A percentile compares a stretch with the other conserved stretches of the same genome.
These are phyloP conservation scores for Suillus alpinus DNA, from an alignment of 768 basidiomycete species.

Conservation along the genomic window DNA sequence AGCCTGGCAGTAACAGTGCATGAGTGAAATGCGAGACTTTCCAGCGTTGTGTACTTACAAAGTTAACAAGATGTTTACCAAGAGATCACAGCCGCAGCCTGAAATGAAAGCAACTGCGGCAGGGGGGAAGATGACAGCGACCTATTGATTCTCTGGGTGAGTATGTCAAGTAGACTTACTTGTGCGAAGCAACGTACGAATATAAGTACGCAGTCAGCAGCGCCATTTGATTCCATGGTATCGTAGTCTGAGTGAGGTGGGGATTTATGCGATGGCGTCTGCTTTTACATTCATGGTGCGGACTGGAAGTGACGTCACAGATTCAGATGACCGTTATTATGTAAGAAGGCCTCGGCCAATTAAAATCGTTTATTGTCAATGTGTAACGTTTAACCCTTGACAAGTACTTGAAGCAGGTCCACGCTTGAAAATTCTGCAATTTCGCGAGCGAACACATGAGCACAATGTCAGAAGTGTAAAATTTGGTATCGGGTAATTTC, in stretches of 20 bases:
- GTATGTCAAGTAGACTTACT: background rate
- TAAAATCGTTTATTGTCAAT: too few relatives aligned
- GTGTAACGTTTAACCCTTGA: too few relatives aligned
- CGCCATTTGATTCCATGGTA: background rate
- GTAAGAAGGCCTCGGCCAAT: too few relatives aligned
- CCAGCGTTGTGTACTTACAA: conserved; percentile 44
- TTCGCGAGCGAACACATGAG: background rate
- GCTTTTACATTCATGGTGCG: too few relatives aligned
- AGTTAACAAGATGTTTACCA: conserved; percentile 78
- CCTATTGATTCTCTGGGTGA: conserved; percentile 34
- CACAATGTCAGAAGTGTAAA: background rate
- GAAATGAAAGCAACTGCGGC: conserved; percentile 71
- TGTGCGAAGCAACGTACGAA: background rate
- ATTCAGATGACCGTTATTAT: conserved; percentile 13
- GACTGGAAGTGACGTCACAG: conserved; percentile 26
- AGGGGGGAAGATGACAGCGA: conserved; percentile 76
- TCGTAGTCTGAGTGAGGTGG: background rate
- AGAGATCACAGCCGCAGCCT: conserved; percentile 79
- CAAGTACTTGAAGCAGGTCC: too few relatives aligned
- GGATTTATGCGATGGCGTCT: background rate
- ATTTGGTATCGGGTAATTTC: background rate
- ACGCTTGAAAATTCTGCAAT: background rate
- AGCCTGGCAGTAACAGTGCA: conserved; percentile 39
- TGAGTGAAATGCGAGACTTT: background rate
- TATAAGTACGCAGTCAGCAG: background rate